These are phyloP conservation scores for Quercus suber DNA, from an alignment of 306 rosid genomes.

Conservation along the genomic window DNA sequence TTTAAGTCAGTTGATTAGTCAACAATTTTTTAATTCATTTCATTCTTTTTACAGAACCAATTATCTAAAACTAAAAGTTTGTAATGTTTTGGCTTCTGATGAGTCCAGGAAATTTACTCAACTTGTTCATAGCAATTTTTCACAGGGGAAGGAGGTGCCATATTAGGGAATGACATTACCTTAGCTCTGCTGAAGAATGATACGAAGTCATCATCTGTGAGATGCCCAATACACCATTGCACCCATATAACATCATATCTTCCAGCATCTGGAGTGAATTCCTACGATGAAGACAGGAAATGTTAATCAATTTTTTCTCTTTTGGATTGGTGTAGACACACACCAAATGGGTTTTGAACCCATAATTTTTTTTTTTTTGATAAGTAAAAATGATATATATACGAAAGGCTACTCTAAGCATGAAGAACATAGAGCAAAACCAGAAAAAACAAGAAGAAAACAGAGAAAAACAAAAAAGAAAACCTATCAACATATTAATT, in stretches of 20 bases:
- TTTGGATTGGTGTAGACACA: no score
- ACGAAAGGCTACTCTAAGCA: no score
- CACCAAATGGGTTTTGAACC: no score
- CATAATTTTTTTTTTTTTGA: no score
- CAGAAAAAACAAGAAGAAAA: no score
- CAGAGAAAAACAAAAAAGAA: no score
- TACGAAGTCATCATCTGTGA: constrained; percentile 89
- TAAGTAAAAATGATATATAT: no score
- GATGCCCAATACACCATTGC: constrained; percentile 99
- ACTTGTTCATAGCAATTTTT: not conserved
- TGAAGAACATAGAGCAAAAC: no score
- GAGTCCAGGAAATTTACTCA: not conserved
- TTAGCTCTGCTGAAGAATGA: constrained; percentile 84
- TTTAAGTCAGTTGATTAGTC: not conserved
- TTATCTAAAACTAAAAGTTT: not conserved
- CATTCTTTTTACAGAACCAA: not conserved
- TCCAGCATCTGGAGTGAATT: constrained; percentile 78
- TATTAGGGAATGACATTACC: constrained; percentile 40
- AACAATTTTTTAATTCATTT: not conserved
- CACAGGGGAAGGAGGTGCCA: not conserved
- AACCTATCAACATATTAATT: no score
- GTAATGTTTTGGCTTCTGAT: not conserved
- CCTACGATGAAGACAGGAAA: constrained; percentile 45
- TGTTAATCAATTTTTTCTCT: not conserved
- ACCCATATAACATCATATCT: constrained; percentile 97